phyloP scores from a whole-genome alignment of 495 filamentous ascomycete genomes.

The Lasiosphaeris hirsuta region DNA sequence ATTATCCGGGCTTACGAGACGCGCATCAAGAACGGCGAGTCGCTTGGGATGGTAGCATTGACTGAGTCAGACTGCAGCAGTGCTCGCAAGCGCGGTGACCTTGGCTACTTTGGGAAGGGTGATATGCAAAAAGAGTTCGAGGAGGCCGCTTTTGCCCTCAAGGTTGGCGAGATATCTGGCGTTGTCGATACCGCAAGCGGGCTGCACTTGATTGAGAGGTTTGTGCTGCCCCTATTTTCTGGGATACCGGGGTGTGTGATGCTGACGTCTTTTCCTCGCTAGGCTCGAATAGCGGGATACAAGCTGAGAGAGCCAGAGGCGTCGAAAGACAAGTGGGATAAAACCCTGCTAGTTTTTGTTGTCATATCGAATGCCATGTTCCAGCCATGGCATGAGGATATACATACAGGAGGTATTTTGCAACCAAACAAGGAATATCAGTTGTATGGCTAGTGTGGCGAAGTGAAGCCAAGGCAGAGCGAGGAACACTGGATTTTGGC shows the following conservation, averaged over 20 bases:
- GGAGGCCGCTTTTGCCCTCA: constrained; percentile 83
- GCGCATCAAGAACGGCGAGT: constrained; percentile 65
- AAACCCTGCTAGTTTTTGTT: background rate
- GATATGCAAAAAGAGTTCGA: constrained; percentile 99
- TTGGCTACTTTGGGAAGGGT: constrained; percentile 88
- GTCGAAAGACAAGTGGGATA: background rate
- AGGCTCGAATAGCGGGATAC: constrained; percentile 2
- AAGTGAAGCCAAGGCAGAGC: too few relatives aligned
- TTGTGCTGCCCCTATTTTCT: constrained; percentile 24
- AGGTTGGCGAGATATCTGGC: constrained; percentile 77
- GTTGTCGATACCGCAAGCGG: constrained; percentile 92
- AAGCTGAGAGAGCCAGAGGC: too few relatives aligned
- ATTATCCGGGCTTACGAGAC: constrained; percentile 71
- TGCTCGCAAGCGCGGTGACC: constrained; percentile 86
- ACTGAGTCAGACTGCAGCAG: constrained; percentile 94
- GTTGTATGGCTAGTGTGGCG: too few relatives aligned
- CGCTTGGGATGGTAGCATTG: constrained; percentile 75
- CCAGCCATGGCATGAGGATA: constrained; percentile 3
- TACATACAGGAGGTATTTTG: constrained; percentile 1
- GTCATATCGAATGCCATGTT: background rate
- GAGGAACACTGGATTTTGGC: background rate
- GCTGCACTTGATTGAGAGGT: constrained; percentile 94
- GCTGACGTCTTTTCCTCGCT: constrained; percentile 5
- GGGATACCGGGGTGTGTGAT: background rate
- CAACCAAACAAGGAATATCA: background rate